phyloP scores from a whole-genome alignment of 805 yeast species.

The Lachancea nothofagi region DNA sequence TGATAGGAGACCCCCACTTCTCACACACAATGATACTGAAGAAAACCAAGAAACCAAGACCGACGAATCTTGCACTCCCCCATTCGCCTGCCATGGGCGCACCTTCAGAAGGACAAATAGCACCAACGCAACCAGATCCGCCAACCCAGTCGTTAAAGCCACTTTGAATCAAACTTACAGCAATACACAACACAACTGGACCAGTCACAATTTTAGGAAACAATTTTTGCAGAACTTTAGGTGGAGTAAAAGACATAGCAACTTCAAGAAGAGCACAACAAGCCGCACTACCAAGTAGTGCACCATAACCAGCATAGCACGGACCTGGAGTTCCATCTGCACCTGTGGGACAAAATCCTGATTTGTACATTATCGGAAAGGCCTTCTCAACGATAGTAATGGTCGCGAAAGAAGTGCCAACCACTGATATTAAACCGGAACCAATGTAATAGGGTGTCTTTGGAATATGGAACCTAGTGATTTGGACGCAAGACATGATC shows the following conservation, averaged over 20 bases:
- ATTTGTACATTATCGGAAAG: conserved; percentile 71
- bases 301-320: conserved; percentile 90
- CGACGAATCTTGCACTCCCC: conserved; percentile 86
- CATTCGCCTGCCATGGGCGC: conserved; percentile 59
- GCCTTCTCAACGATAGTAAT: conserved; percentile 73
- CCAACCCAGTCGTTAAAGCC: conserved; percentile 88
- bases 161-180: conserved; percentile 57
- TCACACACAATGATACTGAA: conserved; percentile 70
- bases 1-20: conserved; percentile 87
- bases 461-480: conserved; percentile 72
- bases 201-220: conserved; percentile 93
- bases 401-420: conserved; percentile 88
- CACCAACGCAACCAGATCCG: conserved; percentile 60
- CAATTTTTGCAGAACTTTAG: conserved; percentile 57
- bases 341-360: conserved; percentile 60
- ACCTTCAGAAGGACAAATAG: conserved; percentile 42
- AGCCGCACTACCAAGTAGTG: conserved; percentile 74
- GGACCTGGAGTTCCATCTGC: conserved; percentile 62
- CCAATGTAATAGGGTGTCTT: conserved; percentile 75
- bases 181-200: conserved; percentile 84
- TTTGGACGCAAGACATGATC: conserved; percentile 64
- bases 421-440: conserved; percentile 83
- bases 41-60: conserved; percentile 80
- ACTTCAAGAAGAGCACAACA: conserved; percentile 74
- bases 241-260: conserved; percentile 69